These are phyloP conservation scores for Ulota crispa DNA, from an alignment of 225 moss, liverwort and hornwort species.

Conservation along the genomic window DNA sequence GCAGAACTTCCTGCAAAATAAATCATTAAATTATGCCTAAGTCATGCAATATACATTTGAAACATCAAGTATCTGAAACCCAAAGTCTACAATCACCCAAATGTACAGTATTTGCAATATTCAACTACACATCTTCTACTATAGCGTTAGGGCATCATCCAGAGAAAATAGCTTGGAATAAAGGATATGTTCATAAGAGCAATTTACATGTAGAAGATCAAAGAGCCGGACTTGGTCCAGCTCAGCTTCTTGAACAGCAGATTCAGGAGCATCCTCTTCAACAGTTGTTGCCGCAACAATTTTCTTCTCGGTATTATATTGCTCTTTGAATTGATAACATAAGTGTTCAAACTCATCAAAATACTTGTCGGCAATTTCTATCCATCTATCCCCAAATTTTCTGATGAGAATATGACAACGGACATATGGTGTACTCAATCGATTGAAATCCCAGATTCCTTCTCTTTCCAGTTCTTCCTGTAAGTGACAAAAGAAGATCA, in stretches of 20 bases:
- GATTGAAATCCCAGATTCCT: constrained; percentile 89
- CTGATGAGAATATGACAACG: constrained; percentile 78
- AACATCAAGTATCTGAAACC: neutral
- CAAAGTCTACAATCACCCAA: neutral
- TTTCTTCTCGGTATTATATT: constrained; percentile 83
- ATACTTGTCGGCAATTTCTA: constrained; percentile 71
- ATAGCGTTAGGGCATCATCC: neutral
- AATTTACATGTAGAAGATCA: constrained; percentile 68
- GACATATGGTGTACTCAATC: constrained; percentile 79
- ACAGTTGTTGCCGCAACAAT: constrained; percentile 55
- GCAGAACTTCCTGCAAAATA: constrained; percentile 68
- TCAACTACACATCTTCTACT: neutral
- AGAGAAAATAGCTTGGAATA: neutral
- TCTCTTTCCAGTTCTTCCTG: constrained; percentile 83
- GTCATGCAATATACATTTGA: neutral
- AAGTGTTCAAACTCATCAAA: constrained; percentile 80
- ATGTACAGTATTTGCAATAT: neutral
- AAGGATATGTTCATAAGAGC: neutral
- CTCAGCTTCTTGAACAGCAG: constrained; percentile 47
- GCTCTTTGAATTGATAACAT: constrained; percentile 83
- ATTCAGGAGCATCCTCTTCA: constrained; percentile 44
- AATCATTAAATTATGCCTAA: neutral
- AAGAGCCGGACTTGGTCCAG: constrained; percentile 57
- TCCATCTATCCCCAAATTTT: constrained; percentile 83
- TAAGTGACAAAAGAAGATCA: neutral